These are phyloP conservation scores for Ophiocordyceps camponoti-floridani DNA, from an alignment of 2,329 filamentous ascomycete species.

Conservation along the genomic window DNA sequence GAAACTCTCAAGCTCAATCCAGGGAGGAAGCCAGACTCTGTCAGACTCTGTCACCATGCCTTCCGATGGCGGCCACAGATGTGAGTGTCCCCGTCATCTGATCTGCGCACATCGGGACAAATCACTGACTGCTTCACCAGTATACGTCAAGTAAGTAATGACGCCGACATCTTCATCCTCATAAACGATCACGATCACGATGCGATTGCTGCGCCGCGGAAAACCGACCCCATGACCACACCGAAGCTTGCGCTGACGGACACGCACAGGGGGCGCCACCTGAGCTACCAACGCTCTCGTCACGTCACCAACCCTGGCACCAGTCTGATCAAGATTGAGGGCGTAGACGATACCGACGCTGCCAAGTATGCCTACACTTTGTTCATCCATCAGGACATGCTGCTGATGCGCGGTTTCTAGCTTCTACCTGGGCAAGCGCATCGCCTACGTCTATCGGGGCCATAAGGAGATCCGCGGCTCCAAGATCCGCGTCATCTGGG, in stretches of 20 bases:
- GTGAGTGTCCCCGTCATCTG: conserved; percentile 36
- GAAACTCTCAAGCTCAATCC: conserved; percentile 25
- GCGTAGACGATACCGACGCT: conserved; percentile 76
- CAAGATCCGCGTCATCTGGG: conserved; percentile 99
- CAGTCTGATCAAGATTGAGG: conserved; percentile 96
- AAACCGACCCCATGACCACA: not conserved
- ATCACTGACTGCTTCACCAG: conserved; percentile 30
- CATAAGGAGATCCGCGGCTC: conserved; percentile 89
- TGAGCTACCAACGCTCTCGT: conserved; percentile 94
- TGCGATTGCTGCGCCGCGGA: not conserved
- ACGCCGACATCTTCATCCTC: not conserved
- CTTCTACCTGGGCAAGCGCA: conserved; percentile 98
- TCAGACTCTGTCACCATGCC: conserved; percentile 61
- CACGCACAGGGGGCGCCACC: conserved; percentile 69
- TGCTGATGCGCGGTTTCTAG: conserved; percentile 18
- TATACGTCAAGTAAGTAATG: conserved; percentile 82
- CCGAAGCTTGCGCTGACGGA: conserved; percentile 12
- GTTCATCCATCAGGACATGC: not conserved
- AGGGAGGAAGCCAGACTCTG: conserved; percentile 24
- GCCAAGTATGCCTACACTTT: conserved; percentile 48
- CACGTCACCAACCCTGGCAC: conserved; percentile 80
- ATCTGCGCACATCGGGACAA: not conserved
- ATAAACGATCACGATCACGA: not conserved
- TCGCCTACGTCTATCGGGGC: conserved; percentile 96
- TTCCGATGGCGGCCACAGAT: conserved; percentile 76